These are phyloP conservation scores for Sarocladium brachiariae DNA, from an alignment of 2,329 filamentous ascomycete species.

Conservation along the genomic window DNA sequence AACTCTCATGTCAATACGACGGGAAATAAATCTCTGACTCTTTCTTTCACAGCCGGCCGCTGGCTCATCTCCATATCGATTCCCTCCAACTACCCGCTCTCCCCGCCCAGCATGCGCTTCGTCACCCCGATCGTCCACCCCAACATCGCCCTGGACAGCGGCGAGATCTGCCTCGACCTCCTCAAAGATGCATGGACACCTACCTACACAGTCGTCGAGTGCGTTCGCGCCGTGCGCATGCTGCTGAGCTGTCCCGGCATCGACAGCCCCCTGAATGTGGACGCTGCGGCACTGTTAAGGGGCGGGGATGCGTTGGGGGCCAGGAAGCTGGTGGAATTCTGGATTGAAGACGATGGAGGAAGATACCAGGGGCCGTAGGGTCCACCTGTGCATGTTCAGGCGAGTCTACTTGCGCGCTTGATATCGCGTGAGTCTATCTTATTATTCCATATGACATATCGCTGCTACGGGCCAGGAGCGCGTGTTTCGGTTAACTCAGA, in stretches of 20 bases:
- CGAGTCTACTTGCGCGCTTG: too few species aligned
- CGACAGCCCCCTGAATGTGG: slow-evolving; percentile 72
- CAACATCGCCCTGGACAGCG: slow-evolving; percentile 63
- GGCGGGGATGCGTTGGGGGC: slow-evolving; percentile 63
- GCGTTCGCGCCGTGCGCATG: slow-evolving; percentile 65
- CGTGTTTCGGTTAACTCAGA: too few species aligned
- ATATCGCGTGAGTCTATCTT: too few species aligned
- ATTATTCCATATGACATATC: too few species aligned
- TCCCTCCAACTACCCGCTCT: slow-evolving; percentile 70
- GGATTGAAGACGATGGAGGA: slow-evolving; percentile 40
- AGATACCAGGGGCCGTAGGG: slow-evolving; percentile 30
- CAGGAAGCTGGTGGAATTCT: slow-evolving; percentile 64
- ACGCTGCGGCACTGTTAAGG: slow-evolving; percentile 64
- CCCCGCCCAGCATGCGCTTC: slow-evolving; percentile 73
- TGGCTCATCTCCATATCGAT: slow-evolving; percentile 78
- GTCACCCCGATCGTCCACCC: slow-evolving; percentile 79
- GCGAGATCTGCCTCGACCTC: slow-evolving; percentile 91
- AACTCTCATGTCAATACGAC: background rate
- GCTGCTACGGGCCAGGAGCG: too few species aligned
- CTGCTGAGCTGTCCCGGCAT: slow-evolving; percentile 58
- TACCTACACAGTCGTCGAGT: slow-evolving; percentile 72
- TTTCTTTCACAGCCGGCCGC: slow-evolving; percentile 49
- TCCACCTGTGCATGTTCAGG: too few species aligned
- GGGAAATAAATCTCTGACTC: too few species aligned
- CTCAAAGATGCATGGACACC: slow-evolving; percentile 76